Percentiles rank a stretch among this genome's conserved stretches.
phyloP scores from a whole-genome alignment of 306 rosid genomes.

The Lathyrus sativus region DNA sequence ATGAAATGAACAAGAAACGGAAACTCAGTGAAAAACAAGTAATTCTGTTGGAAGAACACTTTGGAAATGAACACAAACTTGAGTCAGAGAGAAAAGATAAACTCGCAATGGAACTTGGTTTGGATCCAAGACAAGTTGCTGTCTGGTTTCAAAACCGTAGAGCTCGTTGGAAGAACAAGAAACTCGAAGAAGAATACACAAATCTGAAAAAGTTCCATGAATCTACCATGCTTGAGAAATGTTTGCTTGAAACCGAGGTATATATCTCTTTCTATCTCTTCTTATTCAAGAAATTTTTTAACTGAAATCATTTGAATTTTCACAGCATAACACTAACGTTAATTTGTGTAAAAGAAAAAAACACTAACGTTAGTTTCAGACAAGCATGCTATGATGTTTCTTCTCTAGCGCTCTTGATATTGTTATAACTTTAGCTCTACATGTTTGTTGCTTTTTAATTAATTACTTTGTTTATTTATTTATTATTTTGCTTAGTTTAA shows the following conservation, averaged over 20 bases:
- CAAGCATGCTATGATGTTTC: constrained; percentile 36
- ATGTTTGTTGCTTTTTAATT: constrained; percentile 31
- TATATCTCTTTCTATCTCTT: not conserved
- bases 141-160: constrained; percentile 97
- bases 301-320: not conserved
- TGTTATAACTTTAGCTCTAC: constrained; percentile 22
- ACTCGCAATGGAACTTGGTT: constrained; percentile 78
- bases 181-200: constrained; percentile 78
- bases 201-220: constrained; percentile 61
- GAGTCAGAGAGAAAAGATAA: constrained; percentile 80
- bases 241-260: constrained; percentile 79
- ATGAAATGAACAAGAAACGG: constrained; percentile 61
- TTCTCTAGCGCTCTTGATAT: constrained; percentile 13
- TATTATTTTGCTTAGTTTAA: not conserved
- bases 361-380: constrained; percentile 34
- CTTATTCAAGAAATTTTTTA: too few species aligned
- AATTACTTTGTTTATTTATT: not conserved
- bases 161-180: constrained; percentile 97
- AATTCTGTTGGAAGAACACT: constrained; percentile 61
- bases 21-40: constrained; percentile 77
- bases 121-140: constrained; percentile 91
- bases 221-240: constrained; percentile 55
- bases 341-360: not conserved
- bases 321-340: constrained; percentile 21
- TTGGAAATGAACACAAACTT: constrained; percentile 76